These are phyloP conservation scores for Aspergillus bombycis DNA, from an alignment of 2,329 filamentous ascomycete genomes.

Conservation along the genomic window DNA sequence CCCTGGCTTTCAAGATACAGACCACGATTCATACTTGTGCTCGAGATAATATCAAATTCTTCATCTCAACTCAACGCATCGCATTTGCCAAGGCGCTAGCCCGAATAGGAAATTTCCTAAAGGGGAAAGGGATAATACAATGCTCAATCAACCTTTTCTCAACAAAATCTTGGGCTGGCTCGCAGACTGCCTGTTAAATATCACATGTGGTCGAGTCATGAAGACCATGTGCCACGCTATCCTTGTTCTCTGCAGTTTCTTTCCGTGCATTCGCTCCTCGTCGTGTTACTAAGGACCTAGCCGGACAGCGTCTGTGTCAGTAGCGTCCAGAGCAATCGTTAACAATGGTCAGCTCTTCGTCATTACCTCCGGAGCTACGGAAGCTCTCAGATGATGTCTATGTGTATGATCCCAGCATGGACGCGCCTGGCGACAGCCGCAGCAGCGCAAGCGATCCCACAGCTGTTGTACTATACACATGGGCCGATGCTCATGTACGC, in stretches of 20 bases:
- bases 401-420: background rate
- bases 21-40: background rate
- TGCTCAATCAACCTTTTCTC: background rate
- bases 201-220: background rate
- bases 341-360: background rate
- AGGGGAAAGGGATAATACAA: background rate
- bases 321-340: background rate
- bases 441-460: background rate
- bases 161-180: background rate
- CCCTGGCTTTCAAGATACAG: background rate
- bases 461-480: constrained; percentile 2
- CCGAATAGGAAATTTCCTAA: constrained; percentile 6
- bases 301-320: background rate
- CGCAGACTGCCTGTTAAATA: background rate
- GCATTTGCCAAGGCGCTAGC: background rate
- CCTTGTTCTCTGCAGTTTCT: too few species aligned
- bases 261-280: background rate
- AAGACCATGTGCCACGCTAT: too few species aligned
- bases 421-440: background rate
- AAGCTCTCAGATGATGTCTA: constrained; percentile 7
- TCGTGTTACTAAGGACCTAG: background rate
- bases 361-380: background rate
- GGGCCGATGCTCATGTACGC: constrained; percentile 5
- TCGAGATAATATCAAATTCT: background rate
- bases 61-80: background rate